phyloP scores from a whole-genome alignment of 2,329 filamentous ascomycete species.

The Fusarium aywerte region DNA sequence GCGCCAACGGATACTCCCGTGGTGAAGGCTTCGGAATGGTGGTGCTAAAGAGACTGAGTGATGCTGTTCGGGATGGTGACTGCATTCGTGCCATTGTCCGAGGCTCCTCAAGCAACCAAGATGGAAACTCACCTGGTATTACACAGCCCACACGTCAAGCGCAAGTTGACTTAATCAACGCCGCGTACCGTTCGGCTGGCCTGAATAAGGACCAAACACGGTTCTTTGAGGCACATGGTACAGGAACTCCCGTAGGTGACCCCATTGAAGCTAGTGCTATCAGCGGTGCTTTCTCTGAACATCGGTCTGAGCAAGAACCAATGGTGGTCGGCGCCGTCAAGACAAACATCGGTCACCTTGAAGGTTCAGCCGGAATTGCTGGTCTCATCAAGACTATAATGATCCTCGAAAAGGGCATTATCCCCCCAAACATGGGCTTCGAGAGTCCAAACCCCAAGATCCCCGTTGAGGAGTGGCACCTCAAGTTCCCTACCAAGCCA shows the following conservation, averaged over 20 bases:
- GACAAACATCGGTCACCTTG: slow-evolving; percentile 4
- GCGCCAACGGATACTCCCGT: slow-evolving; percentile 2
- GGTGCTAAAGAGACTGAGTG: slow-evolving; percentile 2
- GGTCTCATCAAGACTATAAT: slow-evolving; percentile 5
- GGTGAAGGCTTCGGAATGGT: slow-evolving; percentile 1
- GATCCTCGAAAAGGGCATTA: slow-evolving; percentile 2
- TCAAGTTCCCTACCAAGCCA: slow-evolving; percentile 9
- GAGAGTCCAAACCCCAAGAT: slow-evolving; percentile 4
- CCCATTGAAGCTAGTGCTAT: slow-evolving; percentile 11
- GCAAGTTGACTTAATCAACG: slow-evolving; percentile 4
- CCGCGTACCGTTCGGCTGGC: not conserved
- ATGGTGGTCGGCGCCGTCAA: slow-evolving; percentile 6
- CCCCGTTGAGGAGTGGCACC: not conserved
- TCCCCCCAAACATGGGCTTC: slow-evolving; percentile 3
- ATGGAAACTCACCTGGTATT: slow-evolving; percentile 4
- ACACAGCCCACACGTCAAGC: slow-evolving; percentile 5
- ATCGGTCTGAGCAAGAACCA: not conserved
- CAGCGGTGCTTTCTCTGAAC: slow-evolving; percentile 2
- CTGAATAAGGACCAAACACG: not conserved
- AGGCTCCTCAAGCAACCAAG: slow-evolving; percentile 6
- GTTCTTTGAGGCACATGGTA: slow-evolving; percentile 7
- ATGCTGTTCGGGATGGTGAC: slow-evolving; percentile 2
- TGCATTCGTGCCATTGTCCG: slow-evolving; percentile 7
- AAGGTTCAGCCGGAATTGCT: not conserved
- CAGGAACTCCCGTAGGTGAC: slow-evolving; percentile 2